Percentiles rank a stretch among this genome's conserved stretches.
These are phyloP conservation scores for Naganishia liquefaciens DNA, from an alignment of 1,284 basidiomycete genomes.

Conservation along the genomic window DNA sequence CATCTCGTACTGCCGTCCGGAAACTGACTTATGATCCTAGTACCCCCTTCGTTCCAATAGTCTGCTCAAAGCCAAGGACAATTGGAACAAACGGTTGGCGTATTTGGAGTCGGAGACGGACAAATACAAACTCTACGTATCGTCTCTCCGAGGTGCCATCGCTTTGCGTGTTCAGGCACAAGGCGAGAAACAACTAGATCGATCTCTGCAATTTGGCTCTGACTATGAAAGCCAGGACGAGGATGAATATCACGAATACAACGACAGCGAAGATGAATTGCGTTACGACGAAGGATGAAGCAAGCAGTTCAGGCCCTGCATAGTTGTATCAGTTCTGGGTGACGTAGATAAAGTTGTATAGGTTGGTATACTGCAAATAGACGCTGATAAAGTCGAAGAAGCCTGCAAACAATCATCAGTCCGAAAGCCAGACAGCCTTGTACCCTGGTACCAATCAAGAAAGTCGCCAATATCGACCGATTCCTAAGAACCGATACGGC, in stretches of 20 bases:
- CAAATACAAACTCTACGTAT: slow-evolving; percentile 95
- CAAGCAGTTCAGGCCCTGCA: neutral
- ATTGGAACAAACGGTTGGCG: slow-evolving; percentile 90
- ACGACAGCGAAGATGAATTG: slow-evolving; percentile 8
- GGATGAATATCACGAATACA: slow-evolving; percentile 17
- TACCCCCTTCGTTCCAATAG: slow-evolving; percentile 76
- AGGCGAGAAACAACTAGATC: slow-evolving; percentile 79
- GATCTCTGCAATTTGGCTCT: slow-evolving; percentile 35
- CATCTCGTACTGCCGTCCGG: slow-evolving; percentile 6
- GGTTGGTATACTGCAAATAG: slow-evolving; percentile 35
- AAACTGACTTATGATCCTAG: slow-evolving; percentile 54
- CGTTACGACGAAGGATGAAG: slow-evolving; percentile 9
- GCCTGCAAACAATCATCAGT: slow-evolving; percentile 41
- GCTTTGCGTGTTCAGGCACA: slow-evolving; percentile 75
- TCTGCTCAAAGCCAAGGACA: slow-evolving; percentile 72
- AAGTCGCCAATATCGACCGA: slow-evolving; percentile 62
- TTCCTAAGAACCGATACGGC: slow-evolving; percentile 63
- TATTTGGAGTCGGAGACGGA: slow-evolving; percentile 87
- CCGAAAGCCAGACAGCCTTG: slow-evolving; percentile 36
- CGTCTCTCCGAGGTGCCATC: slow-evolving; percentile 79
- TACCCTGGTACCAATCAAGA: slow-evolving; percentile 70
- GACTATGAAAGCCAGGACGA: slow-evolving; percentile 13
- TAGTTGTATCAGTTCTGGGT: slow-evolving; percentile 49
- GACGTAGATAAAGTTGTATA: slow-evolving; percentile 43
- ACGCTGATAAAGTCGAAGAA: slow-evolving; percentile 35